Conservation (phyloP, 2,329 filamentous ascomycete genomes). For the Pyricularia pennisetigena region DNA sequence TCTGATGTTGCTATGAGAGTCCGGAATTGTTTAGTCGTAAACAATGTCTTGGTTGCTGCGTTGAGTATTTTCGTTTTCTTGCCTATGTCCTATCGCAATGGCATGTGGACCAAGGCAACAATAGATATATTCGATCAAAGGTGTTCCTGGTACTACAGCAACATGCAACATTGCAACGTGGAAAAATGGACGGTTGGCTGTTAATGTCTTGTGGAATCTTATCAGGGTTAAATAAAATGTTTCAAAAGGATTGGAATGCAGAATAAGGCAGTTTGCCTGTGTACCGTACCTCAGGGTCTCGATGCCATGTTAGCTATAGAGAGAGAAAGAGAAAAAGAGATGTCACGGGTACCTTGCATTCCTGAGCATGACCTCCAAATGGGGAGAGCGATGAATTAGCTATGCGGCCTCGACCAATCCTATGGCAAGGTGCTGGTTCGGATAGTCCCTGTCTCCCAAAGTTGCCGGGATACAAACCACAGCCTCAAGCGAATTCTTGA, state of each 20-base stretch:
- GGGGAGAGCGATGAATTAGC: not conserved
- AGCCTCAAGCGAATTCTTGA: not conserved
- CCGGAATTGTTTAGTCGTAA: not conserved
- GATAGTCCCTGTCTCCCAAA: not conserved
- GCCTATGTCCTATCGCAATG: not conserved
- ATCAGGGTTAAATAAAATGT: not conserved
- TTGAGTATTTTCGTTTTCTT: not conserved
- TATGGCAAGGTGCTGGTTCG: not conserved
- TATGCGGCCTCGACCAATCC: not conserved
- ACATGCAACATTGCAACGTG: not conserved
- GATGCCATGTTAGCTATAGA: not conserved
- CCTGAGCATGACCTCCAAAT: not conserved
- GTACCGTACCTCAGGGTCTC: not conserved
- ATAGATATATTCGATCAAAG: not conserved
- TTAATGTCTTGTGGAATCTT: not conserved
- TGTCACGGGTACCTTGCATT: not conserved
- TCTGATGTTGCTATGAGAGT: not conserved
- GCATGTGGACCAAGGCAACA: not conserved
- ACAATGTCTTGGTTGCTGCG: not conserved
- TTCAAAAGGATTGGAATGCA: not conserved
- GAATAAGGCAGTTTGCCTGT: not conserved
- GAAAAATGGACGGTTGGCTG: not conserved
- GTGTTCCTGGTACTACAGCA: not conserved
- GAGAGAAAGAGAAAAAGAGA: not conserved
- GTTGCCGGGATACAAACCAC: not conserved